Percentiles rank a stretch among this genome's conserved stretches.
phyloP scores from a whole-genome alignment of 345 rosid species.

The Eucalyptus albens region DNA sequence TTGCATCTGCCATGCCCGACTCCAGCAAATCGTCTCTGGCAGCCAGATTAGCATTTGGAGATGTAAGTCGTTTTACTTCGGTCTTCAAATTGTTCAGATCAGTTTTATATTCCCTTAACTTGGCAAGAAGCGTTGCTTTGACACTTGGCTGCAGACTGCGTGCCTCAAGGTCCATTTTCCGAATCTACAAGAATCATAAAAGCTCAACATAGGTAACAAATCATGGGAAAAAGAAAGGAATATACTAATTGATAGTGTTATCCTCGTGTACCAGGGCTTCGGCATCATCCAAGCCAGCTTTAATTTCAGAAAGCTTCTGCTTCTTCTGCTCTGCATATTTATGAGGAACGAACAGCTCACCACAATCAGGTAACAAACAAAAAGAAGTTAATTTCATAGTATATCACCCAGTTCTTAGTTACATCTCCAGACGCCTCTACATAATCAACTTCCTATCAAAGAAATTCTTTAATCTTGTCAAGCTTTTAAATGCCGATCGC shows the following conservation, averaged over 20 bases:
- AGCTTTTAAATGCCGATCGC: not conserved
- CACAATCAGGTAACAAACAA: not conserved
- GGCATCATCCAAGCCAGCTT: constrained; percentile 34
- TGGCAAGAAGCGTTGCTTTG: constrained; percentile 30
- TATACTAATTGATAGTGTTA: not conserved
- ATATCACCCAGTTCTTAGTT: not conserved
- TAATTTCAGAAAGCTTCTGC: constrained; percentile 36
- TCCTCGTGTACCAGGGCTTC: constrained; percentile 27
- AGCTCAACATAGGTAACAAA: not conserved
- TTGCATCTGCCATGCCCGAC: constrained; percentile 23
- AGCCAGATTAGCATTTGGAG: constrained; percentile 5
- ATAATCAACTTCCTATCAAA: not conserved
- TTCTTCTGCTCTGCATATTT: constrained; percentile 29
- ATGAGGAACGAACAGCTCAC: not conserved
- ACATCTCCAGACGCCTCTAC: not conserved
- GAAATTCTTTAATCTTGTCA: not conserved
- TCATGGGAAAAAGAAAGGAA: not conserved
- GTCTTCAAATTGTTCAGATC: constrained; percentile 34
- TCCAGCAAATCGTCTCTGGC: constrained; percentile 28
- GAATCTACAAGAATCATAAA: constrained; percentile 14
- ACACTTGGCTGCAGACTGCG: constrained; percentile 30
- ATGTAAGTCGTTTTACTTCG: constrained; percentile 18
- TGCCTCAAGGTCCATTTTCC: constrained; percentile 55
- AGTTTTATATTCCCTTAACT: constrained; percentile 33
- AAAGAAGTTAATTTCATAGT: not conserved